Conservation (phyloP, 495 filamentous ascomycete genomes). For the Penicillium egyptiacum region DNA sequence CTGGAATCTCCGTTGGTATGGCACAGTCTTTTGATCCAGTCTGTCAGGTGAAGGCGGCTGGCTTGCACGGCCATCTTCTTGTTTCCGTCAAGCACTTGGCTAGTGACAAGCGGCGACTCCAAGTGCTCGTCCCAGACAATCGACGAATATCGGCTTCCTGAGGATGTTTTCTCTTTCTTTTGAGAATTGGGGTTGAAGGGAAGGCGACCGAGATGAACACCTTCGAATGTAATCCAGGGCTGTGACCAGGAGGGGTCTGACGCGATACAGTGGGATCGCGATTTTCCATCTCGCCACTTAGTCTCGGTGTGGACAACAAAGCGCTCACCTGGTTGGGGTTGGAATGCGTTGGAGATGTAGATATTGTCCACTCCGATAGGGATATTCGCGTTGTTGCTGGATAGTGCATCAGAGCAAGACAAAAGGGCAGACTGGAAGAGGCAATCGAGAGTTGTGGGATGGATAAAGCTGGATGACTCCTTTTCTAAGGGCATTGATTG, state of each 20-base stretch:
- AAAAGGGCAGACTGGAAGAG: conserved; percentile 33
- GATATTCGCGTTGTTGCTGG: conserved; percentile 22
- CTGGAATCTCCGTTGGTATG: conserved; percentile 22
- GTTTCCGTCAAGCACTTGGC: not conserved
- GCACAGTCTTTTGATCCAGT: conserved; percentile 24
- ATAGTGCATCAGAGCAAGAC: conserved; percentile 20
- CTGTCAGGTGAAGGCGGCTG: conserved; percentile 12
- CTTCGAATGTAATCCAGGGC: conserved; percentile 25
- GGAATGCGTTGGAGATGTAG: conserved; percentile 21
- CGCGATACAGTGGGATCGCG: conserved; percentile 21
- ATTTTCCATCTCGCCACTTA: conserved; percentile 16
- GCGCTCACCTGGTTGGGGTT: conserved; percentile 16
- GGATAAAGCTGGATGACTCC: conserved; percentile 28
- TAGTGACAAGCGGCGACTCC: conserved; percentile 18
- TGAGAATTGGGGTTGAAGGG: conserved; percentile 22
- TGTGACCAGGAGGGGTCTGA: conserved; percentile 19
- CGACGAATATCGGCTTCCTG: conserved; percentile 21
- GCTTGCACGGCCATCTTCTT: conserved; percentile 10
- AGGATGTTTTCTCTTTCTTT: conserved; percentile 11
- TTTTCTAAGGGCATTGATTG: conserved; percentile 23
- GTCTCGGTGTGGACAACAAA: conserved; percentile 25
- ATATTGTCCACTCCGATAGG: conserved; percentile 26
- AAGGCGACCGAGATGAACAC: conserved; percentile 25
- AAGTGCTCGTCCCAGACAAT: conserved; percentile 26
- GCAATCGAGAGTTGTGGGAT: conserved; percentile 37